Percentiles rank a stretch among this genome's conserved stretches.
These are phyloP conservation scores for Trichoderma reesei DNA, from an alignment of 495 filamentous ascomycete species.

Conservation along the genomic window DNA sequence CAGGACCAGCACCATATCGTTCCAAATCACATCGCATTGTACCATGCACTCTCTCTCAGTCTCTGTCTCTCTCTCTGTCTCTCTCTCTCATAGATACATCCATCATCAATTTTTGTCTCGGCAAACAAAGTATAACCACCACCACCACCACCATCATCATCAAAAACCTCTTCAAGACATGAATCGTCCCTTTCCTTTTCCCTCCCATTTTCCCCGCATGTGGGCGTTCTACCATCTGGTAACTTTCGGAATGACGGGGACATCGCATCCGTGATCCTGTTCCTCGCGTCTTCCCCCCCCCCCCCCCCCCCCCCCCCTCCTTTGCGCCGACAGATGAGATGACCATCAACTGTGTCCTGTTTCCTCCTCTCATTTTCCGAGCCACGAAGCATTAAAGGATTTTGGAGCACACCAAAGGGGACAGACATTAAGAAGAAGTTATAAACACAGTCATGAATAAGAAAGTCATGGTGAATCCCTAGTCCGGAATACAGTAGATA, in stretches of 20 bases:
- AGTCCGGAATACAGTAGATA: background rate
- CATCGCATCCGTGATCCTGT: background rate
- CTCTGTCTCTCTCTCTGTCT: too few relatives aligned
- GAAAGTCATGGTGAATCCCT: background rate
- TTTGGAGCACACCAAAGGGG: conserved; percentile 14
- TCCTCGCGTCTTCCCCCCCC: too few relatives aligned
- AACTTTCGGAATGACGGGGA: background rate
- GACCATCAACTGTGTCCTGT: conserved; percentile 1
- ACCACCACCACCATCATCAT: too few relatives aligned
- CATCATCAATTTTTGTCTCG: too few relatives aligned
- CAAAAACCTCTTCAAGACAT: too few relatives aligned
- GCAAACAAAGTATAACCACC: too few relatives aligned
- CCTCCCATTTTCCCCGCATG: background rate
- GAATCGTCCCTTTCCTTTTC: background rate
- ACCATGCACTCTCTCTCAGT: too few relatives aligned
- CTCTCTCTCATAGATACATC: too few relatives aligned
- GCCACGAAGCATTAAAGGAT: background rate
- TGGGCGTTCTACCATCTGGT: background rate
- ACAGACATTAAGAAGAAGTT: conserved; percentile 15
- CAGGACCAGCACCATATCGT: too few relatives aligned
- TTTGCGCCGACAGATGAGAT: background rate
- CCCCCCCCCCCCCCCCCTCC: background rate
- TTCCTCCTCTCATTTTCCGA: background rate
- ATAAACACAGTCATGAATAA: conserved; percentile 10
- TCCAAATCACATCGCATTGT: too few relatives aligned